Base-by-base conservation (phyloP, 2,329 filamentous ascomycete genomes). In the Celoporthe dispersa region DNA sequence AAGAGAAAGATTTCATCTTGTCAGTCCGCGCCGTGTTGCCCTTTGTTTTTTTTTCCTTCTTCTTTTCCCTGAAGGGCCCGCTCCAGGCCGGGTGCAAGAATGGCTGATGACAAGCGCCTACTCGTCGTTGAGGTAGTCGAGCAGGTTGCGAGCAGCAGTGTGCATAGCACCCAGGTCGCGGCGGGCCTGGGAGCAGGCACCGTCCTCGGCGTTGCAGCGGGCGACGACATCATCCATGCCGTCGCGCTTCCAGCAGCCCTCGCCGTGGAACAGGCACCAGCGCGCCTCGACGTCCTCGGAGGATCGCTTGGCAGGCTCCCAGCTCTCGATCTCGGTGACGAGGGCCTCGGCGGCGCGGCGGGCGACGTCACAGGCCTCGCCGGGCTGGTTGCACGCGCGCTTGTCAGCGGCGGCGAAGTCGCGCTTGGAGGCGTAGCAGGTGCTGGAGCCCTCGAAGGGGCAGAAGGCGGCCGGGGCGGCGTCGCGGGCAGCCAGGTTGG, bases 351-450 rank as follows among this genome's bases (percentile, higher is more conserved):
- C 80, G 25, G 78, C 80, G 68, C 79, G 79, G 75, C 80, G 82
- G 68, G 77, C 77, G 73, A 82, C 81, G 75, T 76, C 77, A 79
- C 84, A 85, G n/a, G 77, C 74, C 70, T 81, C 77, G 44, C 83
- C 82, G 39, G 77, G 77, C 51, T 77, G 75, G 72, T 78, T 73
- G 75, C 84, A 84, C 73, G 78, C 79, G 6, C 76, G 75, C 59
- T 76, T 76, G 67, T 75, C 73, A 59, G 71, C 73, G 35, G 74
- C 74, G 64, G 63, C 48, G 44, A 65, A 64, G 62, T 68, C 72
- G 57, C 70, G 70, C 68, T 73, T 72, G 39, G 66, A 70, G 66
- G 60, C 66, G 55, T 67, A 72, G 65, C 65, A 72, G 11, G 65
- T 74, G 75, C 25, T 75, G 70, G 61, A 63, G 69, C 61, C 66